Conservation (phyloP, 371 early-diverging fungal species). For the Chytridiales sp. region DNA sequence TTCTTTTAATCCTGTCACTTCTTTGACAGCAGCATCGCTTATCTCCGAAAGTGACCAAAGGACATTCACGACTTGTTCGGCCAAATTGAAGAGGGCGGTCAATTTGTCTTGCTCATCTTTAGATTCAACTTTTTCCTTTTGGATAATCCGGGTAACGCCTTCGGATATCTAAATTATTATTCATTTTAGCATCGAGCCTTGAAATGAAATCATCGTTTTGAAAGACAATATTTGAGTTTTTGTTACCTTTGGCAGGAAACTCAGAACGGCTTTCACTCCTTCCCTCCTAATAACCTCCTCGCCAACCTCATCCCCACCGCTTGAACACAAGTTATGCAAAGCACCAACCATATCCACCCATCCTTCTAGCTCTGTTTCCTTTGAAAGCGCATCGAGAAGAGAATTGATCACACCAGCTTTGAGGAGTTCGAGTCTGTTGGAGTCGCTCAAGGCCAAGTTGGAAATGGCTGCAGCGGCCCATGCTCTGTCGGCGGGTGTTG, state of each 20-base stretch:
- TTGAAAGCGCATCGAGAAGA: conserved; percentile 65
- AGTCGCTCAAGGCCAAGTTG: conserved; percentile 59
- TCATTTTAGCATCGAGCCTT: no score
- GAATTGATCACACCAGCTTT: conserved; percentile 65
- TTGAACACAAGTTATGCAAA: conserved; percentile 49
- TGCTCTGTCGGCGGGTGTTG: conserved; percentile 67
- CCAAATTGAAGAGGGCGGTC: conserved; percentile 14
- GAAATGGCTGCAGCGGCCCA: conserved; percentile 89
- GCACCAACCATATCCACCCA: conserved; percentile 78
- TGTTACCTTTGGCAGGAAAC: conserved; percentile 1
- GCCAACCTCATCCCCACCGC: conserved; percentile 56
- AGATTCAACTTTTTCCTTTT: no score
- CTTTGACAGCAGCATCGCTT: conserved; percentile 23
- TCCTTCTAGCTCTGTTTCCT: conserved; percentile 69
- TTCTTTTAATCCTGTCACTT: conserved; percentile 13
- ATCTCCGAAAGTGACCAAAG: conserved; percentile 31
- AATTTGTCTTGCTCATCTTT: conserved; percentile 16
- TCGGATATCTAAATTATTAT: no score
- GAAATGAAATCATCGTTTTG: not conserved
- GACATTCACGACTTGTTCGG: conserved; percentile 27
- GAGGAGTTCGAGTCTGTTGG: conserved; percentile 68
- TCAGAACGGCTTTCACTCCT: conserved; percentile 7
- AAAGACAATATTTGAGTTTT: no score
- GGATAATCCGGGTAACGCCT: no score
- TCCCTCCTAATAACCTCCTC: conserved; percentile 67